Conservation (phyloP, 2,329 filamentous ascomycete species). For the Lachnellula cervina region DNA sequence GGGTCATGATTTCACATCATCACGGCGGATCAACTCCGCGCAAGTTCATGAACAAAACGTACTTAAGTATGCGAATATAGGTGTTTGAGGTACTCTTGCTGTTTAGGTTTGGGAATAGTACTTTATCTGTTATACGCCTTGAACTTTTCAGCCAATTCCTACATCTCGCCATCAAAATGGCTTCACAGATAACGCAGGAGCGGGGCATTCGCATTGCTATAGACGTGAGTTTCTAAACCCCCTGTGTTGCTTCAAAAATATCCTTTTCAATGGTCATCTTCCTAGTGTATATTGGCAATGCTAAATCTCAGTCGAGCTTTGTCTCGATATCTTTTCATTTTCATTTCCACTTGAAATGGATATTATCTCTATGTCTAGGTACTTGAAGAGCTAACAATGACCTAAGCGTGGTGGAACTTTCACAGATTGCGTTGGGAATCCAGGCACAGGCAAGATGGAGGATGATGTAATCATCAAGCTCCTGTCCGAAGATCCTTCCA, state of each 20-base stretch:
- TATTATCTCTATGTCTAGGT: neutral
- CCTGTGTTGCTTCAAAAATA: slow-evolving; percentile 23
- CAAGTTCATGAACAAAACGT: too few relatives aligned
- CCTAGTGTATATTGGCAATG: neutral
- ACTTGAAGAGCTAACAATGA: neutral
- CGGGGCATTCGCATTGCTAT: neutral
- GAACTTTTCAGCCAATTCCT: neutral
- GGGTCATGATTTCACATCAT: too few relatives aligned
- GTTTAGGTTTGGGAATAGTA: too few relatives aligned
- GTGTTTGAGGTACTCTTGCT: too few relatives aligned
- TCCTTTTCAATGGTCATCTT: slow-evolving; percentile 28
- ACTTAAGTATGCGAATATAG: too few relatives aligned
- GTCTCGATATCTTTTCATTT: too few relatives aligned
- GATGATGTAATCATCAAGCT: slow-evolving; percentile 70
- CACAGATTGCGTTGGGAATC: slow-evolving; percentile 64
- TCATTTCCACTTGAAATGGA: neutral
- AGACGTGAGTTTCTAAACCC: neutral
- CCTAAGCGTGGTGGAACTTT: slow-evolving; percentile 64
- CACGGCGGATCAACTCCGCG: too few relatives aligned
- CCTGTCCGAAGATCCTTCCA: slow-evolving; percentile 66
- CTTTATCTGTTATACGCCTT: too few relatives aligned
- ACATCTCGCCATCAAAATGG: neutral
- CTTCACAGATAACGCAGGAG: neutral
- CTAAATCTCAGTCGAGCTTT: neutral
- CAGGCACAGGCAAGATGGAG: slow-evolving; percentile 36